These are phyloP conservation scores for Dichotomocladium elegans DNA, from an alignment of 371 early-diverging fungal genomes.

Conservation along the genomic window DNA sequence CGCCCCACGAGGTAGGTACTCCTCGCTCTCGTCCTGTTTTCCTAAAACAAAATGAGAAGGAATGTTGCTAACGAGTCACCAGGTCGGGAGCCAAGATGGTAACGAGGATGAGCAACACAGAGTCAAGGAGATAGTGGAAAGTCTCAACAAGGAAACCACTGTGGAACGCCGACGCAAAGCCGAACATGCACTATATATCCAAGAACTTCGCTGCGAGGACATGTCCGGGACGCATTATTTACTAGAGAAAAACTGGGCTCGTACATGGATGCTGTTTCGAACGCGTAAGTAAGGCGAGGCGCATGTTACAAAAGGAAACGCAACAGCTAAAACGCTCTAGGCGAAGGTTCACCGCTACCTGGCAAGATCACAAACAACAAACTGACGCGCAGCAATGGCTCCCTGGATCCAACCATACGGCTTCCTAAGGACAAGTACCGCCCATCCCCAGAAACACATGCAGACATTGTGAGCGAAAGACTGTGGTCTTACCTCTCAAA, in stretches of 20 bases:
- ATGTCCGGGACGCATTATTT: slow-evolving; percentile 37
- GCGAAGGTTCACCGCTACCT: slow-evolving; percentile 40
- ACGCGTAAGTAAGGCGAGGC: slow-evolving; percentile 27
- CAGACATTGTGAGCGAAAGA: slow-evolving; percentile 40
- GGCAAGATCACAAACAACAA: slow-evolving; percentile 31
- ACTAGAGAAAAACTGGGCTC: slow-evolving; percentile 39
- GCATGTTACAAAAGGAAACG: background rate
- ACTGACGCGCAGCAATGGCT: slow-evolving; percentile 32
- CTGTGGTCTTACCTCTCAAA: slow-evolving; percentile 34
- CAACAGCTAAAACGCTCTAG: slow-evolving; percentile 2
- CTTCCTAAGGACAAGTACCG: slow-evolving; percentile 43
- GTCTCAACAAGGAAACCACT: slow-evolving; percentile 19
- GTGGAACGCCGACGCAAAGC: slow-evolving; percentile 40
- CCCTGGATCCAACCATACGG: slow-evolving; percentile 37
- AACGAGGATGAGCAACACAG: slow-evolving; percentile 13
- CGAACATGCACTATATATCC: slow-evolving; percentile 38
- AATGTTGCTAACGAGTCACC: background rate
- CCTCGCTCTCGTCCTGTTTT: background rate
- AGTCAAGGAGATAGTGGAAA: slow-evolving; percentile 7
- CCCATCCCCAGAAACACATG: slow-evolving; percentile 43
- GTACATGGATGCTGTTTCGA: slow-evolving; percentile 45
- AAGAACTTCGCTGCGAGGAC: slow-evolving; percentile 41
- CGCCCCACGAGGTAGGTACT: slow-evolving; percentile 13
- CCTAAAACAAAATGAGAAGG: background rate
- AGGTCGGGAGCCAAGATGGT: slow-evolving; percentile 15